Evolutionary conservation across 257 asterid species (phyloP), one percentile per base, ranked within the genome.

Genomic region (Echites panduratus): DNA sequence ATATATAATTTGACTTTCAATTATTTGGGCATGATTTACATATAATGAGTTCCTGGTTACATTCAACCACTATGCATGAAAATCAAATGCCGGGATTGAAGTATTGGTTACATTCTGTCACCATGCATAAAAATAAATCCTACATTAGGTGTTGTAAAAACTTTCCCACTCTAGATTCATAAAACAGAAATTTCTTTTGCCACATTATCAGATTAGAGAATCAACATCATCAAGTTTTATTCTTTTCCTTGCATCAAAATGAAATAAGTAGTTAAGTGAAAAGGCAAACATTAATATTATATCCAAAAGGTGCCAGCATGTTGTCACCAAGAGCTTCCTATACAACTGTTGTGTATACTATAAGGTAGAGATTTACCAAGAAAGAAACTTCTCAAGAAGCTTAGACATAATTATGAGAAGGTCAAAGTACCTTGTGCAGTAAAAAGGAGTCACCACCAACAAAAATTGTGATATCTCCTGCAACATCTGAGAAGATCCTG

Each of bases 401-500:
- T 38, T 41, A 3, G 48, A 38, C 49, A 38, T 38, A 10, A 40
- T n/a, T n/a, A 58, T 27, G 40, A 58, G 66, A 40, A 53, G 7
- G 53, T 54, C 22, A 43, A 66, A 61, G 66, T 79, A 88, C 93
- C 90, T 88, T 86, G 72, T 86, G 91, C 71, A 88, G 75, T 69
- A 84, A 84, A 77, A 88, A 86, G 48, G 89, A 80, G 75, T 83
- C 85, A 73, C 85, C 87, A 62, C 77, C 76, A 59, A 85, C 87
- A 71, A 82, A 71, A 48, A 86, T 77, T 2, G 88, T 88, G 73
- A 88, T 84, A 80, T 88, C 94, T 56, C 94, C 89, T 43, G 88
- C 89, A 77, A 88, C 94, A 72, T 86, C 87, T 35, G 88, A 86
- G 81, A 86, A 86, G 69, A 88, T 81, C 65, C 89, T 88, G 87